Conservation (phyloP, 805 yeast genomes). For the Wickerhamomyces ciferrii region DNA sequence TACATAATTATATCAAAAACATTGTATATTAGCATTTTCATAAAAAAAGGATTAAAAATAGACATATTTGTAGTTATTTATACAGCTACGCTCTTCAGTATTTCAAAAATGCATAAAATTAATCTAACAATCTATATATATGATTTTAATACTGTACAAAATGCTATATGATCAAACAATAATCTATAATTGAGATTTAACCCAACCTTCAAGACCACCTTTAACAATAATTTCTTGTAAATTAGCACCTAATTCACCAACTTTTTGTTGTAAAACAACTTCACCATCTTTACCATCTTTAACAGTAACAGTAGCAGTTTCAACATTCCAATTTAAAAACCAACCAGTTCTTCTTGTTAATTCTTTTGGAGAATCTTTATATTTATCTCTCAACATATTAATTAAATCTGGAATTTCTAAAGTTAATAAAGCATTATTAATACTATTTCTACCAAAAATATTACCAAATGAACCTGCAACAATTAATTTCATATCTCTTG, state of each 20-base stretch:
- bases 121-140: not conserved
- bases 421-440: constrained; percentile 92
- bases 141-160: too few relatives aligned
- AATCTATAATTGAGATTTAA: constrained; percentile 55
- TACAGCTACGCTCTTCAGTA: too few relatives aligned
- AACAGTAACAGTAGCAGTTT: constrained; percentile 75
- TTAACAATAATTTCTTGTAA: constrained; percentile 94
- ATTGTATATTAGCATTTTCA: constrained; percentile 1
- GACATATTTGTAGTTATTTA: too few relatives aligned
- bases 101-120: not conserved
- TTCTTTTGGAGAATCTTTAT: constrained; percentile 49
- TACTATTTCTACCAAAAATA: constrained; percentile 92
- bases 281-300: constrained; percentile 52
- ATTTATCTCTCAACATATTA: constrained; percentile 66
- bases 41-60: not conserved
- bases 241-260: constrained; percentile 93
- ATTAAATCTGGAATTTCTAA: constrained; percentile 89
- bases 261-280: constrained; percentile 73
- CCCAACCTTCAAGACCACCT: constrained; percentile 99
- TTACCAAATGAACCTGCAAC: constrained; percentile 98
- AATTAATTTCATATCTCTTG: constrained; percentile 87
- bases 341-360: constrained; percentile 94
- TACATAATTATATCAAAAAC: not conserved
- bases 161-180: not conserved
- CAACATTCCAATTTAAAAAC: constrained; percentile 90